Evolutionary conservation across 441 rosid species (phyloP), one percentile per base, ranked within the genome.

Genomic region (Melastoma candidum): DNA sequence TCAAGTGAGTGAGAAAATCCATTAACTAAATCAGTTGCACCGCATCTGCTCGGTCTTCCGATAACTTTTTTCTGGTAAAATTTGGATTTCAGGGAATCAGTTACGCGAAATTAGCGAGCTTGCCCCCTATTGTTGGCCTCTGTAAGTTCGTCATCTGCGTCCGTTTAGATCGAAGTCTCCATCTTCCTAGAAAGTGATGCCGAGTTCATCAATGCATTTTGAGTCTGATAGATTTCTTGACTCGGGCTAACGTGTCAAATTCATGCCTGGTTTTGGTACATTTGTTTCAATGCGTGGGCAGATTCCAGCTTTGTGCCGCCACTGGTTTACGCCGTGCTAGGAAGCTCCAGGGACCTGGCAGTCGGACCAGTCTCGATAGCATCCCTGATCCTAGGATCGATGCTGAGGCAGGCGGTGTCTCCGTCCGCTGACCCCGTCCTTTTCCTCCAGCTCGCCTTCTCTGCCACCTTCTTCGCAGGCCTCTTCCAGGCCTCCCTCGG

Each of bases 221-320:
- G 7, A 29, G 3, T 29, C 36, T 29, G 3, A 3, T 29, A 29
- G 7, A 3, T 3, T 29, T 7, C 36, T 7, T 7, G 36, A 29
- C 36, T 29, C 36, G 36, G 36, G 36, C 5, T 29, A 29, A 24
- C 9, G 41, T 22, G 43, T 43, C 48, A 36, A 46, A 12, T 43
- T 49, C 9, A 22, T 36, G 39, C 13, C 44, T 39, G 11, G 1
- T 49, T 32, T 14, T 51, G 27, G 43, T 13, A 44, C 43, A 26
- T 14, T 52, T n/a, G 22, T 3, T 27, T 12, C 4, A 13, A 12
- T 26, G 26, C 46, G 10, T 53, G 36, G 54, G 64, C 54, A 89
- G 97, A 90, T 78, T 90, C 97, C 14, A 90, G 97, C 82, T 90
- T 90, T 53, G 97, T 84, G 45, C 95, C 97, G 46, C 97, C 97